phyloP scores from a whole-genome alignment of 345 rosid genomes.

The Populus euphratica region DNA sequence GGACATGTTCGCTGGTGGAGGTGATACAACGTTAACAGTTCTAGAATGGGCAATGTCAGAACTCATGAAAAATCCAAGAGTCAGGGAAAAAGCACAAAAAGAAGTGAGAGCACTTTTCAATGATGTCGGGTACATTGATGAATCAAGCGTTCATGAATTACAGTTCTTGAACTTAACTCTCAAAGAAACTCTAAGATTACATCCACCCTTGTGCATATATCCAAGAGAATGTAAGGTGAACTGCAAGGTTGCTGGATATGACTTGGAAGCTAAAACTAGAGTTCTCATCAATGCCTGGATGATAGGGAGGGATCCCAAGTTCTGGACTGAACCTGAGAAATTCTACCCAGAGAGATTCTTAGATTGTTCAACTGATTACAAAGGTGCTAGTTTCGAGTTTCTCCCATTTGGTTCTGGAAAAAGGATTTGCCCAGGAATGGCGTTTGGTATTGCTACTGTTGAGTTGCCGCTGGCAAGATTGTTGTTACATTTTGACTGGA shows the following conservation, averaged over 20 bases:
- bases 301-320: not conserved
- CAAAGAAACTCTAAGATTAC: not conserved
- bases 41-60: slow-evolving; percentile 11
- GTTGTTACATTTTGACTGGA: not conserved
- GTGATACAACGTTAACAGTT: not conserved
- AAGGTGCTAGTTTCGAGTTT: not conserved
- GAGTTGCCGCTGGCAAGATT: not conserved
- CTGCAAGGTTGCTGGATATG: not conserved
- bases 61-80: not conserved
- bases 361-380: not conserved
- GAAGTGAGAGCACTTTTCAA: not conserved
- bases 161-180: not conserved
- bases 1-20: slow-evolving; percentile 1
- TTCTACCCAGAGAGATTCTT: not conserved
- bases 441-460: not conserved
- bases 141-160: not conserved
- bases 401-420: slow-evolving; percentile 4
- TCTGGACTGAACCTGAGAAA: not conserved
- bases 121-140: not conserved
- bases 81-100: not conserved
- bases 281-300: not conserved
- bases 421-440: not conserved
- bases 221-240: not conserved
- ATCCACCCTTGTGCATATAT: not conserved
- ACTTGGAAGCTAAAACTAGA: not conserved